These are phyloP conservation scores for Entelexis sorbosivorans DNA, from an alignment of 1,139 yeast species.

Conservation along the genomic window DNA sequence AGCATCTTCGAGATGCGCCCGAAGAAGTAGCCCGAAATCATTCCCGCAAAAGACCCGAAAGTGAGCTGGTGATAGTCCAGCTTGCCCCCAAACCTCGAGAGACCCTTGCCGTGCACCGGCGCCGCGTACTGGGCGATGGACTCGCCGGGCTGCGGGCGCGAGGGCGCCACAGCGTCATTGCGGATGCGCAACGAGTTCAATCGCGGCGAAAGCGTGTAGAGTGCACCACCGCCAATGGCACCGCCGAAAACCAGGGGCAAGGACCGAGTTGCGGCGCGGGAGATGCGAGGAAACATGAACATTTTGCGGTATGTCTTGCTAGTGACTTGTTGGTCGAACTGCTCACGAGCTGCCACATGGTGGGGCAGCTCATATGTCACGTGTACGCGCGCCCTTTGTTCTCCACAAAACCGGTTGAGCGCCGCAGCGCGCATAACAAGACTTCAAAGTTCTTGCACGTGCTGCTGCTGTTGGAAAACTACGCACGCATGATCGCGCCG, in stretches of 20 bases:
- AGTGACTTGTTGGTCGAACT: background rate
- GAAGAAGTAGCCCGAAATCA: slow-evolving; percentile 48
- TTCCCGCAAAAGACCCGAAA: slow-evolving; percentile 57
- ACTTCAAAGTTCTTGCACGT: background rate
- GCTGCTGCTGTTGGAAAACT: too few species aligned
- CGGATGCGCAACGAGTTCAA: slow-evolving; percentile 3
- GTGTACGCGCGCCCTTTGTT: background rate
- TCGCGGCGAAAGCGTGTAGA: slow-evolving; percentile 1
- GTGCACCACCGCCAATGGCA: slow-evolving; percentile 10
- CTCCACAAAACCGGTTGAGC: background rate
- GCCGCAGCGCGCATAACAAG: background rate
- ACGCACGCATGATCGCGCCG: too few species aligned
- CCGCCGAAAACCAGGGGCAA: slow-evolving; percentile 15
- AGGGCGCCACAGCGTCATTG: slow-evolving; percentile 11
- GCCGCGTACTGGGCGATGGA: slow-evolving; percentile 18
- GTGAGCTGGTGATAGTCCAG: slow-evolving; percentile 56
- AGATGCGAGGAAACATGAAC: slow-evolving; percentile 14
- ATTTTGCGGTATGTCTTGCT: background rate
- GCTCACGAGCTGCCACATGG: background rate
- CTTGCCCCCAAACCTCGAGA: slow-evolving; percentile 20
- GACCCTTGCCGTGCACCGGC: slow-evolving; percentile 16
- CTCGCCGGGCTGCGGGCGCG: slow-evolving; percentile 15
- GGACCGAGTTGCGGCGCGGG: slow-evolving; percentile 7
- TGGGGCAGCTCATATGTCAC: background rate
- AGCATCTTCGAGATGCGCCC: slow-evolving; percentile 57